These are phyloP conservation scores for Barnettozyma pratensis DNA, from an alignment of 805 yeast genomes.

Conservation along the genomic window DNA sequence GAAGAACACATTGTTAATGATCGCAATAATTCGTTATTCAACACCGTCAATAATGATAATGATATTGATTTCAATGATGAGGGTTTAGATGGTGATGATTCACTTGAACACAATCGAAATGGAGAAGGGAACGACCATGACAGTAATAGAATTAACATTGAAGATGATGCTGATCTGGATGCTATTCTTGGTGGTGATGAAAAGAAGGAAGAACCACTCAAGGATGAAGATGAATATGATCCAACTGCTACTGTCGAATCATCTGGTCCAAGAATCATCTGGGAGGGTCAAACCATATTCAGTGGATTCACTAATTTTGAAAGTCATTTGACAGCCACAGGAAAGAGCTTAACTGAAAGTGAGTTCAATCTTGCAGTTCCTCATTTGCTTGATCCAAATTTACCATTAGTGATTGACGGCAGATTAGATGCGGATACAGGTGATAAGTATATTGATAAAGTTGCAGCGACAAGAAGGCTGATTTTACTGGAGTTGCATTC, in stretches of 20 bases:
- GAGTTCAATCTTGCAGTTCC: constrained; percentile 10
- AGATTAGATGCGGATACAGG: constrained; percentile 52
- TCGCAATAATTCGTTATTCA: constrained; percentile 11
- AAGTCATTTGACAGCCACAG: constrained; percentile 24
- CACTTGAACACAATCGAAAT: not conserved
- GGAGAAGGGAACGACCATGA: constrained; percentile 15
- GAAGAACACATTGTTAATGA: constrained; percentile 12
- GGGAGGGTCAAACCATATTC: constrained; percentile 46
- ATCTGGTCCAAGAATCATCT: constrained; percentile 25
- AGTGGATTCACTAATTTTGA: constrained; percentile 44
- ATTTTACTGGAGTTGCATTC: constrained; percentile 41
- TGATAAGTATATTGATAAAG: constrained; percentile 47
- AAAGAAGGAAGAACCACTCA: constrained; percentile 8
- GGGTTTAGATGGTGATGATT: constrained; percentile 25
- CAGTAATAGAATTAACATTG: not conserved
- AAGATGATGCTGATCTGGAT: constrained; percentile 31
- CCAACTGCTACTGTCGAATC: constrained; percentile 10
- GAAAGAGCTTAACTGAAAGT: constrained; percentile 26
- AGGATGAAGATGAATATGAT: constrained; percentile 16
- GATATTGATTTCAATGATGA: constrained; percentile 5
- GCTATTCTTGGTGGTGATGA: constrained; percentile 25
- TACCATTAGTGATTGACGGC: constrained; percentile 51
- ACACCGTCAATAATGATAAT: constrained; percentile 13
- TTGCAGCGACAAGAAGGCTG: constrained; percentile 46
- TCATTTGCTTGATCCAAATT: constrained; percentile 22